Conservation (phyloP, 371 early-diverging fungal genomes). For the Cokeromyces recurvatus region DNA sequence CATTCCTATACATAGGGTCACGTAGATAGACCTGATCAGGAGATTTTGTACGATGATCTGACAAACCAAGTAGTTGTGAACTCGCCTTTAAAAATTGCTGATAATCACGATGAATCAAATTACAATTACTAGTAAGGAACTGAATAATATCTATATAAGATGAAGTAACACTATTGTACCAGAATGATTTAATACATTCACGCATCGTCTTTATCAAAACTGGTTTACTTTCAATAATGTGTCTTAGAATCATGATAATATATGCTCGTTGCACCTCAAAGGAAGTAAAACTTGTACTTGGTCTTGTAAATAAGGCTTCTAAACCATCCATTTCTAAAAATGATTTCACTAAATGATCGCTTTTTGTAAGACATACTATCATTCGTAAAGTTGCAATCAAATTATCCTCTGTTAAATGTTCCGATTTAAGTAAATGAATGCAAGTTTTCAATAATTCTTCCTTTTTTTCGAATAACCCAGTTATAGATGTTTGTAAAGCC, state of each 20-base stretch:
- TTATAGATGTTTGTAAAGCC: constrained; percentile 12
- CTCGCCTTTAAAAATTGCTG: constrained; percentile 7
- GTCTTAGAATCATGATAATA: constrained; percentile 74
- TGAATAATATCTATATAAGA: too few species aligned
- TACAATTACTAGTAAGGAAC: constrained; percentile 3
- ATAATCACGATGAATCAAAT: constrained; percentile 10
- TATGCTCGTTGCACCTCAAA: constrained; percentile 61
- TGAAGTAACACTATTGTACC: too few species aligned
- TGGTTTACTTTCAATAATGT: constrained; percentile 66
- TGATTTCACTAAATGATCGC: constrained; percentile 44
- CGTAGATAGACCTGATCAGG: not conserved
- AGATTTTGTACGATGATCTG: not conserved
- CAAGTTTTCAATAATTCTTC: constrained; percentile 20
- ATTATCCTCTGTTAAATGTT: constrained; percentile 36
- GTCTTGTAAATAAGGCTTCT: constrained; percentile 40
- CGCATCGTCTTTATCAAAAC: constrained; percentile 64
- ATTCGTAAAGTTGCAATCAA: constrained; percentile 64
- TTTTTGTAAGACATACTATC: constrained; percentile 70
- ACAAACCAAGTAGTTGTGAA: constrained; percentile 2
- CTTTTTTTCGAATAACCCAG: constrained; percentile 2
- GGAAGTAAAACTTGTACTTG: constrained; percentile 31
- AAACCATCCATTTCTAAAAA: constrained; percentile 63
- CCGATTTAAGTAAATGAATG: constrained; percentile 33
- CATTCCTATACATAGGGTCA: too few species aligned
- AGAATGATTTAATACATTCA: constrained; percentile 62